Evolutionary conservation across 139 green algal species (phyloP).

Genomic region (Nannochloris sp.): DNA sequence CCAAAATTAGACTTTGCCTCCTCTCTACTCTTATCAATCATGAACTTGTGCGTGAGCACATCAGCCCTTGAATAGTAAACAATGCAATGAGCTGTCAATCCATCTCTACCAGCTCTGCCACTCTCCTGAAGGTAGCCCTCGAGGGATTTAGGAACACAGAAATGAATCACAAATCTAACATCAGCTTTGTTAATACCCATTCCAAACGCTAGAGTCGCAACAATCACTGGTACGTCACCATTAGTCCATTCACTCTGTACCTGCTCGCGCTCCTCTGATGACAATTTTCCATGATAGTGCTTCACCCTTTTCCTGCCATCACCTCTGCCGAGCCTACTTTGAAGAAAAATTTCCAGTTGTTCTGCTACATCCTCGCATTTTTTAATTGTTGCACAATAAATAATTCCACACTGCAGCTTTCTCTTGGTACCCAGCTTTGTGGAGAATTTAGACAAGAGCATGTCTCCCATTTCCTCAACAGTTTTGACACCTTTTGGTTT

Average conservation of each 20-base stretch:
- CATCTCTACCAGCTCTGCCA: slow-evolving; percentile 74
- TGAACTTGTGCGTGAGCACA: slow-evolving; percentile 18
- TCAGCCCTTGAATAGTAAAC: slow-evolving; percentile 70
- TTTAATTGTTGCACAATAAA: slow-evolving; percentile 81
- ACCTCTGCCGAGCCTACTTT: slow-evolving; percentile 8
- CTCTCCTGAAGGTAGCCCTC: slow-evolving; percentile 82
- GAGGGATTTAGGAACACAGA: slow-evolving; percentile 77
- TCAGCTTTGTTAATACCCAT: slow-evolving; percentile 80
- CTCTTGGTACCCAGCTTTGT: not conserved
- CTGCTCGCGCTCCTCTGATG: slow-evolving; percentile 49
- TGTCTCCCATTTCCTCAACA: slow-evolving; percentile 43
- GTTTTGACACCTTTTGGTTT: slow-evolving; percentile 54
- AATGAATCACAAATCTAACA: slow-evolving; percentile 88
- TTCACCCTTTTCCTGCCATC: slow-evolving; percentile 7
- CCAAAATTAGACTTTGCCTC: not conserved
- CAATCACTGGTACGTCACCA: slow-evolving; percentile 56
- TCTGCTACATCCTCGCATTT: slow-evolving; percentile 73
- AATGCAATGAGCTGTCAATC: slow-evolving; percentile 51
- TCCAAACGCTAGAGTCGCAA: slow-evolving; percentile 86
- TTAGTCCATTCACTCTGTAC: slow-evolving; percentile 77
- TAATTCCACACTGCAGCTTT: slow-evolving; percentile 69
- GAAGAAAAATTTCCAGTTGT: slow-evolving; percentile 35
- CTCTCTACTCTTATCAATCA: slow-evolving; percentile 5
- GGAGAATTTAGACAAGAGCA: slow-evolving; percentile 38
- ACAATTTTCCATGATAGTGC: slow-evolving; percentile 75